Evolutionary conservation across 1,284 basidiomycete species (phyloP), one percentile per base, ranked within the genome.

Genomic region (Erythrobasidium hasegawianum): DNA sequence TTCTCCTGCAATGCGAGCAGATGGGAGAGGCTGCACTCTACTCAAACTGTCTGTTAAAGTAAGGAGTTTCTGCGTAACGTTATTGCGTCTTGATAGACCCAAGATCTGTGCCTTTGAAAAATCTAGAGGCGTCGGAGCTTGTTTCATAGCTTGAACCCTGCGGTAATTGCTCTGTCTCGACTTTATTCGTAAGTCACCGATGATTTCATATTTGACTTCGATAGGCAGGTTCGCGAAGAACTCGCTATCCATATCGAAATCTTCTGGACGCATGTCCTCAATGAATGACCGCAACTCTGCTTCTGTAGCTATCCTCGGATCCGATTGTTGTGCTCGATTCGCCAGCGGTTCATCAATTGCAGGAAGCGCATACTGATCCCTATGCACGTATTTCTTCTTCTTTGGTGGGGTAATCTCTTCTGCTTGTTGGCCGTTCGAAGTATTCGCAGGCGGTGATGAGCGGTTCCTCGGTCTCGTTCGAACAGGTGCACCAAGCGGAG

Each of bases 201-300:
- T 88, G 71, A 99, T 93, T 80, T 99, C 96, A 78, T 98, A 99
- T 76, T 99, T 93, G 22, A 96, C 86, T 77, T 97, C 94, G 0
- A 90, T 91, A 0, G 96, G 93, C 10, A 98, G 83, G 69, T 91
- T 89, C 26, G 87, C 86, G 75, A 99, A 99, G 41, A 71, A 70
- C n/a, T 87, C 88, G 8, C 88, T 83, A 16, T 85, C 83, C 61
- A 93, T 83, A 75, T 97, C 93, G 72, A 97, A 88, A 75, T 96
- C 91, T 72, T 91, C 90, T 0, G 92, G 91, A 2, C 86, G 84
- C 83, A 96, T 90, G 54, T 93, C 88, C 60, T 95, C 90, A 71
- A 97, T 93, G 78, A 97, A 97, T 2, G 84, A 80, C 22, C 86
- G 86, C 10, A 96, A 80, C 75, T 97, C 93, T 41, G 90, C 93